Evolutionary conservation across 805 yeast species (phyloP).

Genomic region (Candida incommunis): DNA sequence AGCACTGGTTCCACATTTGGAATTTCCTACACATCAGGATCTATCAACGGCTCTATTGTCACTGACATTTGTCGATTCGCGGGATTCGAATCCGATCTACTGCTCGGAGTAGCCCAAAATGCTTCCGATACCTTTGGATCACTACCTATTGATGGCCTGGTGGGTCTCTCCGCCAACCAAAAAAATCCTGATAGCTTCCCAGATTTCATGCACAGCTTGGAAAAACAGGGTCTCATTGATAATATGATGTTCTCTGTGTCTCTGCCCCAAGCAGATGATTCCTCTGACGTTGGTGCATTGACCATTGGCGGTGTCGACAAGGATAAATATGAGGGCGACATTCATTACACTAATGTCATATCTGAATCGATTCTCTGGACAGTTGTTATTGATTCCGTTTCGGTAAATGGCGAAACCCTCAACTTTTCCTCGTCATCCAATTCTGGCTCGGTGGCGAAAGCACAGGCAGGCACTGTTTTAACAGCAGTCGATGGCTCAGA

Average conservation of each 20-base stretch:
- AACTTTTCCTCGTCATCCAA: constrained; percentile 19
- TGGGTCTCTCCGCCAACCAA: constrained; percentile 41
- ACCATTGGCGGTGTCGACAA: constrained; percentile 28
- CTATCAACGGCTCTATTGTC: constrained; percentile 36
- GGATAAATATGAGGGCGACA: constrained; percentile 27
- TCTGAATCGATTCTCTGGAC: constrained; percentile 34
- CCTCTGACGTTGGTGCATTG: constrained; percentile 26
- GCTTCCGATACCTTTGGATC: constrained; percentile 40
- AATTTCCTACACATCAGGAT: constrained; percentile 39
- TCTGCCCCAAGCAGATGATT: constrained; percentile 21
- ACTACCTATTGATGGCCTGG: constrained; percentile 43
- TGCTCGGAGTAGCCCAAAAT: constrained; percentile 37
- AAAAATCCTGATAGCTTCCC: constrained; percentile 22
- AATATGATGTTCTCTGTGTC: constrained; percentile 31
- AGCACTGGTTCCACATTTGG: constrained; percentile 24
- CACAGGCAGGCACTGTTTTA: not conserved
- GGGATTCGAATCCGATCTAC: constrained; percentile 23
- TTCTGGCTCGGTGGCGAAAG: not conserved
- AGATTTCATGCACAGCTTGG: constrained; percentile 13
- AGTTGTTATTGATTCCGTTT: constrained; percentile 26
- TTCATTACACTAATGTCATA: constrained; percentile 24
- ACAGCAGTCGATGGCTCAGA: not conserved
- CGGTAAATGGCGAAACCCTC: constrained; percentile 22
- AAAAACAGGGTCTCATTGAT: constrained; percentile 12
- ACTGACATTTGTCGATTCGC: constrained; percentile 25